phyloP scores from a whole-genome alignment of 2,329 filamentous ascomycete genomes.

The Chrysoporthe deuterocubensis region DNA sequence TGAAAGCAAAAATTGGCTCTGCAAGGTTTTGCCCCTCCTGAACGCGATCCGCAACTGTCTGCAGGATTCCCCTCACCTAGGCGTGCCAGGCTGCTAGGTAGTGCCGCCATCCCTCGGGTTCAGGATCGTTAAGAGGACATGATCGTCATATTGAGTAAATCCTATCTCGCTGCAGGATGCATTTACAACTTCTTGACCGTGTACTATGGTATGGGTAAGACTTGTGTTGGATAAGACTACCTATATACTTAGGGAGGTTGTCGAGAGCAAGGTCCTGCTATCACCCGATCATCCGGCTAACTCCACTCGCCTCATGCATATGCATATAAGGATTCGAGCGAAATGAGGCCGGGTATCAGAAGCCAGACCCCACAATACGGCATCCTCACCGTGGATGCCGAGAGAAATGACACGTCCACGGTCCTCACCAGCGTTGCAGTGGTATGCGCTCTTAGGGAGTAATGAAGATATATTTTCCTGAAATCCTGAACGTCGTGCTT shows the following conservation, averaged over 20 bases:
- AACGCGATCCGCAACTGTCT: not conserved
- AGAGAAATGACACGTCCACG: too few relatives aligned
- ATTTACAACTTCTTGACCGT: not conserved
- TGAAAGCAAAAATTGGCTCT: not conserved
- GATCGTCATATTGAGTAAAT: not conserved
- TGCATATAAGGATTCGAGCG: too few relatives aligned
- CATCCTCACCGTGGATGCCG: too few relatives aligned
- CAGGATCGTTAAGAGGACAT: not conserved
- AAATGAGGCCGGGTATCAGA: too few relatives aligned
- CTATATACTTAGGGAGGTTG: too few relatives aligned
- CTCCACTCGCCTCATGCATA: not conserved
- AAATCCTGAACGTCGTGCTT: too few relatives aligned
- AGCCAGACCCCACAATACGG: too few relatives aligned
- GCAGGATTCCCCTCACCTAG: slow-evolving; percentile 19
- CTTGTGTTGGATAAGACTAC: not conserved
- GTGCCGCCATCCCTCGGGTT: not conserved
- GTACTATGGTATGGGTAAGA: not conserved
- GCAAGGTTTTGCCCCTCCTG: not conserved
- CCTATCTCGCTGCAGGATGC: not conserved
- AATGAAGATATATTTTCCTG: too few relatives aligned
- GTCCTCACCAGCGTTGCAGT: too few relatives aligned
- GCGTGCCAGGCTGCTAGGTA: not conserved
- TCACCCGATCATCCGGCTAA: not conserved
- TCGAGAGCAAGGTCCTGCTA: not conserved
- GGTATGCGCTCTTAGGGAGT: too few relatives aligned